phyloP scores from a whole-genome alignment of 352 stramenopile genomes.

The Globisporangium nagaii region DNA sequence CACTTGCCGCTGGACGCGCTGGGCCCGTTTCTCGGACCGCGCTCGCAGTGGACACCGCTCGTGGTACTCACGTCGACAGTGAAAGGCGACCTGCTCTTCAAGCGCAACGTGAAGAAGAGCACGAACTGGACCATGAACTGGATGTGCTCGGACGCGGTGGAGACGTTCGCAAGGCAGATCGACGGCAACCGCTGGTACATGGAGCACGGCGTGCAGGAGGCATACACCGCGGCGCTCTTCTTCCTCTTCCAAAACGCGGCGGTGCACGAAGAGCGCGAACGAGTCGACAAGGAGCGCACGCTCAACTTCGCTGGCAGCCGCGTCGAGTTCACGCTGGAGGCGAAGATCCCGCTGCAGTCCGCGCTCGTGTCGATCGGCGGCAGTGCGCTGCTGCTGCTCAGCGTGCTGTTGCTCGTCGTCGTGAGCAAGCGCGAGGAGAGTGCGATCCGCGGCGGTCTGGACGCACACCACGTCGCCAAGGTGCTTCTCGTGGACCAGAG shows the following conservation, averaged over 20 bases:
- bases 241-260: slow-evolving; percentile 54
- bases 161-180: slow-evolving; percentile 28
- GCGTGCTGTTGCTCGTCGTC: slow-evolving; percentile 10
- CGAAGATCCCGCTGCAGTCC: slow-evolving; percentile 28
- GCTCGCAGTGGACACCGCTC: slow-evolving; percentile 34
- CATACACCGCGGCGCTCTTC: slow-evolving; percentile 43
- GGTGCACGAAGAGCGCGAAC: slow-evolving; percentile 18
- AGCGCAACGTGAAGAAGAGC: slow-evolving; percentile 17
- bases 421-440: slow-evolving; percentile 15
- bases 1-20: slow-evolving; percentile 27
- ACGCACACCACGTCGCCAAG: slow-evolving; percentile 30
- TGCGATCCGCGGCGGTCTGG: slow-evolving; percentile 16
- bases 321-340: slow-evolving; percentile 24
- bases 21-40: slow-evolving; percentile 27
- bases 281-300: slow-evolving; percentile 18
- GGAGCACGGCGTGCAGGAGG: slow-evolving; percentile 33
- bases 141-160: slow-evolving; percentile 32
- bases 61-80: slow-evolving; percentile 26
- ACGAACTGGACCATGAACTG: slow-evolving; percentile 22
- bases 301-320: slow-evolving; percentile 28
- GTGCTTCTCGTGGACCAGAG: slow-evolving; percentile 30
- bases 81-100: slow-evolving; percentile 31
- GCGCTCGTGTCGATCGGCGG: slow-evolving; percentile 22
- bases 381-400: slow-evolving; percentile 14
- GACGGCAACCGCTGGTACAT: slow-evolving; percentile 43